Percentiles rank a stretch among this genome's conserved stretches.
These are phyloP conservation scores for Tetrahymena malaccensis DNA, from an alignment of 73 alveolate genomes.

Conservation along the genomic window DNA sequence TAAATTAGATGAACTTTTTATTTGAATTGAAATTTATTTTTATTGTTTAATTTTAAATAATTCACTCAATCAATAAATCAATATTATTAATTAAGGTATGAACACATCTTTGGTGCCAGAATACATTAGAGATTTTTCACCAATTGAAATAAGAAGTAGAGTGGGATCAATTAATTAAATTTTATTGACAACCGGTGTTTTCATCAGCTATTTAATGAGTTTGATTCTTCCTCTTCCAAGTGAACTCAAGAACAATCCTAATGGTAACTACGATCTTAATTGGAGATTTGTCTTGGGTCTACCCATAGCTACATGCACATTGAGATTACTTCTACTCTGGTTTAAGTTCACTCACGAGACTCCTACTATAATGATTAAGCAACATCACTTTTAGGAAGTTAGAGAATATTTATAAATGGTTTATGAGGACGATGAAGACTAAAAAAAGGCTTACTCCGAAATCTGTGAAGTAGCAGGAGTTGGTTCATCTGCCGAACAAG, in stretches of 20 bases:
- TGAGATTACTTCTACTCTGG: neutral
- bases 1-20: neutral
- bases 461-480: neutral
- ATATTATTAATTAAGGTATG: neutral
- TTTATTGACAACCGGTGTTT: neutral
- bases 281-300: neutral
- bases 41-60: no score
- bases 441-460: neutral
- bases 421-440: neutral
- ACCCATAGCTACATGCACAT: neutral
- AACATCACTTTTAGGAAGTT: neutral
- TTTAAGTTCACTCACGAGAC: neutral
- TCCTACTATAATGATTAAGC: neutral
- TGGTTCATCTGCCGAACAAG: neutral
- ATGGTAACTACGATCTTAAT: neutral
- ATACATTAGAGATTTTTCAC: neutral
- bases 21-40: neutral
- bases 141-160: neutral
- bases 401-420: neutral
- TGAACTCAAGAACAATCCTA: neutral
- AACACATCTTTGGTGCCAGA: neutral
- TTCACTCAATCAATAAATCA: neutral
- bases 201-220: neutral
- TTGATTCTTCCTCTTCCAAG: neutral
- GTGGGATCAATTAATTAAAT: neutral